Base-by-base conservation (phyloP, 2,329 filamentous ascomycete species). In the Phyllosticta ampelicida region DNA sequence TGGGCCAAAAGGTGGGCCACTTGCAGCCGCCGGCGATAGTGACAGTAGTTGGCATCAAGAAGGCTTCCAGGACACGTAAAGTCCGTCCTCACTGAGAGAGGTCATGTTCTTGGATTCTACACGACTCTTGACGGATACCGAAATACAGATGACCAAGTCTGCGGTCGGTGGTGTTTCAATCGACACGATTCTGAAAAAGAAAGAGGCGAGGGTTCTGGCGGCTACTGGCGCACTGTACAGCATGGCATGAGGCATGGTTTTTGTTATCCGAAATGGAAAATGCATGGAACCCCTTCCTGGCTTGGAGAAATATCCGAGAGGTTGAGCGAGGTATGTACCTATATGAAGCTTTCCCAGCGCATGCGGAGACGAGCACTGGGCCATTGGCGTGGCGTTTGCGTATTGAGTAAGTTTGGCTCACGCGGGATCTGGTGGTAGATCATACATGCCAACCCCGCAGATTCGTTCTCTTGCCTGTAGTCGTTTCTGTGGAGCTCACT, bases 31-130 rank as follows among this genome's bases (percentile, higher is more conserved):
- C 18, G 58, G 55, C 52, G 65, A 62, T 16, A 65, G 65, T 44
- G 55, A 63, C 5, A 65, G 60, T 20, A 66, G 67, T 44, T 74
- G 72, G 72, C 68, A 71, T 54, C 68, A 69, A 50, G 69, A 71
- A 52, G 70, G 67, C 2, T 71, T 73, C 56, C 61, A 68, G 18
- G 64, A 62, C n/a, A 65, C 54, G 28, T 65, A 52, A 52, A 9
- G 16, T 13, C 30, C 13, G n/a, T 44, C 36, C 36, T 44, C 13
- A 44, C 10, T 6, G 9, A 16, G 29, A 8, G 36, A 44, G 13
- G 16, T 44, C 36, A 44, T 44, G 36, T n/a, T 5, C 18, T 13
- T 23, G 21, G n/a, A 11, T 10, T 9, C 18, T 23, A 50, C n/a
- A 11, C 48, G 9, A 19, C 6, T 5, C n/a, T 16, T 44, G 36